These are phyloP conservation scores for Ophiosphaerella herpotricha DNA, from an alignment of 2,329 filamentous ascomycete genomes.

Conservation along the genomic window DNA sequence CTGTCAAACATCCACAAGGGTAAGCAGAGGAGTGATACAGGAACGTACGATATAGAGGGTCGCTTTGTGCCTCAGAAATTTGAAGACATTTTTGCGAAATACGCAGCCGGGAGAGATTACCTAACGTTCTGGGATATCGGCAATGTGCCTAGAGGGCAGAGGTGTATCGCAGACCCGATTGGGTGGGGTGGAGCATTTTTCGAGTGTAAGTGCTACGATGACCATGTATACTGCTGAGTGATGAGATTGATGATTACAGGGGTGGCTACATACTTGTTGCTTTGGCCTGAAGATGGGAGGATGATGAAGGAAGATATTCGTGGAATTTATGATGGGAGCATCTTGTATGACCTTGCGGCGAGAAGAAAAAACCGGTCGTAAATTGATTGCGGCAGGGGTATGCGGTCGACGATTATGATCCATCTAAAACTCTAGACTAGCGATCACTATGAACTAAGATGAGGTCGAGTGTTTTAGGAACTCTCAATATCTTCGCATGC, in stretches of 20 bases:
- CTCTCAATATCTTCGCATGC: too few species aligned
- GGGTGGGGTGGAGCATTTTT: constrained; percentile 52
- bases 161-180: constrained; percentile 48
- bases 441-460: too few species aligned
- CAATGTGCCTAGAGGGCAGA: constrained; percentile 48
- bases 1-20: constrained; percentile 47
- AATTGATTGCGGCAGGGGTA: neutral
- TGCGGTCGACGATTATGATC: too few species aligned
- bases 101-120: constrained; percentile 45
- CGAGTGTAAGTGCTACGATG: constrained; percentile 37
- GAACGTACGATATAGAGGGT: constrained; percentile 52
- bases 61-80: constrained; percentile 53
- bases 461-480: too few species aligned
- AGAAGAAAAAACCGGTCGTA: neutral
- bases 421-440: too few species aligned
- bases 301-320: neutral
- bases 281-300: neutral
- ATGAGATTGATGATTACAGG: too few species aligned
- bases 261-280: neutral
- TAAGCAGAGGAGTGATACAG: constrained; percentile 52
- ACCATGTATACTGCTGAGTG: too few species aligned
- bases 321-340: neutral
- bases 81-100: constrained; percentile 55
- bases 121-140: constrained; percentile 47
- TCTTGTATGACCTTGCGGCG: neutral